Conservation (phyloP, 352 stramenopile species). For the Phytopythium delawarense region DNA sequence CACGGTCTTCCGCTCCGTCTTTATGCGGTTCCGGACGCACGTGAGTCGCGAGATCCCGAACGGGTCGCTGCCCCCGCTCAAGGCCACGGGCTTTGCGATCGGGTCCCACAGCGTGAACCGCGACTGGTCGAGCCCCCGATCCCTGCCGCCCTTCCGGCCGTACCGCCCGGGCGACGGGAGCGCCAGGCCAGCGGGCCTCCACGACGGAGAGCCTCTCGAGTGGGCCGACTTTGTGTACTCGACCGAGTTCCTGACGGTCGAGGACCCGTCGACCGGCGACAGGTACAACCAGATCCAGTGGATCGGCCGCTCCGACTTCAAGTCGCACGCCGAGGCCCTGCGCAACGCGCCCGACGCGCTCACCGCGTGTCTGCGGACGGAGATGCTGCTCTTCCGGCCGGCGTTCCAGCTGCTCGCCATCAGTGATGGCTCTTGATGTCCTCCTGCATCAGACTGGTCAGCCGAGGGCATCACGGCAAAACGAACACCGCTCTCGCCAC, state of each 20-base stretch:
- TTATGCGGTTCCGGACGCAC: conserved; percentile 8
- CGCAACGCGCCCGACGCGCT: conserved; percentile 40
- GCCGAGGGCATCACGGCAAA: too few relatives aligned
- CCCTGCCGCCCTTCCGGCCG: not conserved
- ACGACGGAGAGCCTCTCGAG: conserved; percentile 1
- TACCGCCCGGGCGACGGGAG: not conserved
- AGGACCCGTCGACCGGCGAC: conserved; percentile 25
- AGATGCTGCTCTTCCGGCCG: not conserved
- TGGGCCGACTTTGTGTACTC: conserved; percentile 31
- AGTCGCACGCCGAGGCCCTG: conserved; percentile 33
- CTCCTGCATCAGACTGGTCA: too few relatives aligned
- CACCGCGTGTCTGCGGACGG: conserved; percentile 24
- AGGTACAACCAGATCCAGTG: conserved; percentile 41
- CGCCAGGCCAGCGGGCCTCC: not conserved
- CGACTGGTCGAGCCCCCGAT: conserved; percentile 12
- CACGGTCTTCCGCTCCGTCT: conserved; percentile 8
- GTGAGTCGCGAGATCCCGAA: conserved; percentile 5
- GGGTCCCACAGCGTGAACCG: conserved; percentile 19
- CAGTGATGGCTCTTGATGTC: too few relatives aligned
- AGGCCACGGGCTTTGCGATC: conserved; percentile 2
- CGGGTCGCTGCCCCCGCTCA: not conserved
- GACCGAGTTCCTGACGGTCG: conserved; percentile 39
- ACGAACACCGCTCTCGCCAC: too few relatives aligned
- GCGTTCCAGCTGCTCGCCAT: not conserved
- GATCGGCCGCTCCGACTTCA: conserved; percentile 46